Conservation (phyloP, 2,329 filamentous ascomycete genomes). For the Apiospora arundinis region DNA sequence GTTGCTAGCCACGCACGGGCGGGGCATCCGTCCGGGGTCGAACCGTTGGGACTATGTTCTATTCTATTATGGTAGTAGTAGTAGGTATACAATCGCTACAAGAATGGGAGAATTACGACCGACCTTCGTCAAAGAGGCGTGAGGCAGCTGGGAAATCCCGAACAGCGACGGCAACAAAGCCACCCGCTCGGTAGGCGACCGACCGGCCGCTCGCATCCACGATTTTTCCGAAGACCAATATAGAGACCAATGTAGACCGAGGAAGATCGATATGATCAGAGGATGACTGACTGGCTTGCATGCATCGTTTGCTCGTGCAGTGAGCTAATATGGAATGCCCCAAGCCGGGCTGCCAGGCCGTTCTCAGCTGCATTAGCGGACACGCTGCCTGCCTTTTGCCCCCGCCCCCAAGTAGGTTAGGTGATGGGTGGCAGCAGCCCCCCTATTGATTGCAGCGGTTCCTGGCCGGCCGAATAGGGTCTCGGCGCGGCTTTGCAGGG, state of each 20-base stretch:
- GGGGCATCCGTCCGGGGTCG: conserved; percentile 19
- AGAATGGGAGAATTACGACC: not conserved
- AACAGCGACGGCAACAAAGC: not conserved
- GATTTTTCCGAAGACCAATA: not conserved
- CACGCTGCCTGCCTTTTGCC: not conserved
- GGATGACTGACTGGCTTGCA: not conserved
- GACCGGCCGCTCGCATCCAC: not conserved
- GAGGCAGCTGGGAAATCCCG: not conserved
- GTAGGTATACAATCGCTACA: not conserved
- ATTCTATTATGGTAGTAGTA: too few relatives aligned
- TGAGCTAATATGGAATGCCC: not conserved
- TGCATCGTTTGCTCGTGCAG: not conserved
- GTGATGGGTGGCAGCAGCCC: not conserved
- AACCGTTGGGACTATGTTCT: not conserved
- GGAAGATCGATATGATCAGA: too few relatives aligned
- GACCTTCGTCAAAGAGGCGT: not conserved
- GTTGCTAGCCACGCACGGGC: conserved; percentile 23
- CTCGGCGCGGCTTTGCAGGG: conserved; percentile 1
- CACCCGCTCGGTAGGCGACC: not conserved
- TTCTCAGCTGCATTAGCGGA: not conserved
- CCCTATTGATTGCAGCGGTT: conserved; percentile 15
- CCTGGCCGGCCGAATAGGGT: not conserved
- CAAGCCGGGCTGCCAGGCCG: conserved; percentile 1
- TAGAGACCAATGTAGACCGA: not conserved
- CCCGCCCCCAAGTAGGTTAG: not conserved